Base-by-base conservation (phyloP, 2,329 filamentous ascomycete species). In the Graphium sp. region DNA sequence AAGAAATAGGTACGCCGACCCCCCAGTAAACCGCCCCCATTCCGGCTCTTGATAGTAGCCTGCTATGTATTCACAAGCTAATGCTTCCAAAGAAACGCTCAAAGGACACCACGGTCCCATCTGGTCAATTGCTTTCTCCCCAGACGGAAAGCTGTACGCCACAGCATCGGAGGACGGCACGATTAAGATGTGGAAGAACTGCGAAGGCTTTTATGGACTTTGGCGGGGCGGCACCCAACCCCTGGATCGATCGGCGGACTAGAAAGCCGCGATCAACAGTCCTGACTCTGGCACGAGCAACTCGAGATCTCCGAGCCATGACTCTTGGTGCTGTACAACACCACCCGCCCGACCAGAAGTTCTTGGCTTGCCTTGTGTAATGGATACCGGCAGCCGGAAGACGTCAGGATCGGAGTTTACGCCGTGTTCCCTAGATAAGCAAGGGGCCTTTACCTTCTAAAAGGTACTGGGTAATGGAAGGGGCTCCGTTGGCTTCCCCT, bases 41-140 rank as follows among this genome's bases (percentile, higher is more conserved):
- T 7, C 20, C 20, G 20, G 7, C n/a, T 22, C 20, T 22, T 22
- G 20, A 8, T 22, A 8, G 8, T 22, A 7, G n/a, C 20, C n/a
- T 22, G 7, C 20, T 7, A 22, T 11, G 25, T 11, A 18, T 3
- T 16, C 24, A 15, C 14, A 6, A 9, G 15, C 24, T 26, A 23
- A 17, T 16, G 15, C 13, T 8, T 18, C 26, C 22, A 6, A 7
- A 77, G 89, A 95, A 48, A 77, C 87, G 9, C 82, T 92, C 56
- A 94, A 94, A 54, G 89, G 89, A 15, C 89, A 98, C 41, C 89
- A 98, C 45, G 89, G 89, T 2, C 87, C 87, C 2, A 89, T 98
- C 36, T 98, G 89, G 89, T 93, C 84, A 5, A 74, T 91, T 34
- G 77, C 78, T 32, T 98, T 93, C 52, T 89, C 85, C 1, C 89